Base-by-base conservation (phyloP, 2,329 filamentous ascomycete species). In the Hymenoscyphus albidus region DNA sequence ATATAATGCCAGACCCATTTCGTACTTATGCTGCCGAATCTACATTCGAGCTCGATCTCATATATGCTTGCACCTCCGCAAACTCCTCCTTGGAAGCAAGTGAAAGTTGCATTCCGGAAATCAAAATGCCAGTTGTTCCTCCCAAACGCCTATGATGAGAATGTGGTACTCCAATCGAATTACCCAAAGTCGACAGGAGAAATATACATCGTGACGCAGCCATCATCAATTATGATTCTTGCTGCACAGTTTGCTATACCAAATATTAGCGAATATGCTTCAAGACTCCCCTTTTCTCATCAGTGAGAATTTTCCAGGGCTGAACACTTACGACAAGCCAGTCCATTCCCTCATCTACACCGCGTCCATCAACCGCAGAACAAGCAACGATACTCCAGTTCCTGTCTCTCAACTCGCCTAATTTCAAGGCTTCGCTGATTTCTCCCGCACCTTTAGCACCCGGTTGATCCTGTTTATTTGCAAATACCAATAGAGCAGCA, bases 321-420 rank as follows among this genome's bases (percentile, higher is more conserved):
- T 38, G 54, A 48, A 58, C 51, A 72, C 67, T 73, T 69, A 73
- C 74, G 68, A 96, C 93, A 76, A 99, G 82, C 95, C 95, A 99
- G 79, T 99, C 95, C 95, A 99, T 99, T 66, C 95, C 95, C 79
- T 99, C 95, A 68, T 89, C 92, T 56, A 99, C 91, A 77, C 95
- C 95, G 74, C 91, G 90, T 55, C 95, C 95, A 76, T 97, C 95
- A 64, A 99, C 94, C 14, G 95, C 95, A 70, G 92, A 96, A 78
- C 95, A 99, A 27, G 93, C 94, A 77, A 99, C 93, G 76, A 99
- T 99, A 78, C 93, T 98, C 95, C 95, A 99, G 83, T 98, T 99
- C 74, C 95, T 86, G 78, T 99, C 95, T 73, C 94, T 89, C 76
- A 99, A 81, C 78, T 97, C 93, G 62, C 92, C 93, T 70, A 99